Conservation (phyloP, 192 early-diverging fungal species). For the Rhizophagus sp. region DNA sequence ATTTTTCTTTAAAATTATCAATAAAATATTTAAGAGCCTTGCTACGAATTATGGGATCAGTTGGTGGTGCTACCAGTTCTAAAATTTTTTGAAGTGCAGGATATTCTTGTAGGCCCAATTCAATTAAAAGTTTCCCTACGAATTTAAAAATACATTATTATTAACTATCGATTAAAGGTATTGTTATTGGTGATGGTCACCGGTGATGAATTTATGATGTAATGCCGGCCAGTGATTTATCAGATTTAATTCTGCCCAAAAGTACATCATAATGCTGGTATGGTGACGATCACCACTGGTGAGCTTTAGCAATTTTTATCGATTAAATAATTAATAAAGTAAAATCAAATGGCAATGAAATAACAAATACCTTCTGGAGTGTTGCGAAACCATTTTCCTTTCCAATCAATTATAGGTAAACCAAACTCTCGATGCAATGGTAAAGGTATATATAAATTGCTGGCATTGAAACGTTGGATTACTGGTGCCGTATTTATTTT, state of each 20-base stretch:
- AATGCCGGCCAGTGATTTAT: too few species aligned
- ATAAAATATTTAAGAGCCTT: conserved; percentile 71
- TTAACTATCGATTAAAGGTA: too few species aligned
- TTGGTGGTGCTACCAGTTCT: conserved; percentile 37
- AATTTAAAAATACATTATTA: background rate
- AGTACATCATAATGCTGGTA: too few species aligned
- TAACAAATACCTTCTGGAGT: conserved; percentile 34
- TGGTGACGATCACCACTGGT: too few species aligned
- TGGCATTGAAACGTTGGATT: conserved; percentile 53
- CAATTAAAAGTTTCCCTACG: conserved; percentile 45
- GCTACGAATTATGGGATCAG: conserved; percentile 39
- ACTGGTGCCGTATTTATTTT: background rate
- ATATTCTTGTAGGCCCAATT: conserved; percentile 49
- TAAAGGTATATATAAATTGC: conserved; percentile 67
- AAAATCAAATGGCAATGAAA: too few species aligned
- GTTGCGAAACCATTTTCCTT: conserved; percentile 44
- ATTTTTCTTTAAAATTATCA: conserved; percentile 63
- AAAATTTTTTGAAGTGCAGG: conserved; percentile 48
- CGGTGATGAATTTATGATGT: too few species aligned
- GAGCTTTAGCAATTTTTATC: too few species aligned
- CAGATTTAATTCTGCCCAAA: too few species aligned
- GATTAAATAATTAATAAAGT: too few species aligned
- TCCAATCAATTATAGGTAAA: conserved; percentile 73
- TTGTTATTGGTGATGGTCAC: too few species aligned
- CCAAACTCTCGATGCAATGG: conserved; percentile 58